These are phyloP conservation scores for Mallotus repandus DNA, from an alignment of 441 rosid species.

Conservation along the genomic window DNA sequence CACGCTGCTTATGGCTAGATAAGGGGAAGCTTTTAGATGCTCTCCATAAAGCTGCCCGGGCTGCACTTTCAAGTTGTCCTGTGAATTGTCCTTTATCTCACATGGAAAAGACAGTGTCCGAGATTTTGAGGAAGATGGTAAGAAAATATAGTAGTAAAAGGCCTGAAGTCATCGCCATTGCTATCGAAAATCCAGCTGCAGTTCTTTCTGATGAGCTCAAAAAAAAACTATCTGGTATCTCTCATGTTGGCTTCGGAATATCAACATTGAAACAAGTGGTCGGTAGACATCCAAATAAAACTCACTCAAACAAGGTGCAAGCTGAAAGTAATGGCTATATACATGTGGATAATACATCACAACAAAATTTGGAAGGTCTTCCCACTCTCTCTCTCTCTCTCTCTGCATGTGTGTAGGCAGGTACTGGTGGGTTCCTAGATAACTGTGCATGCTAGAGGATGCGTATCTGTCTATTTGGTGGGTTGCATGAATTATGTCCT, in stretches of 20 bases:
- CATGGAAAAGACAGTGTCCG: constrained; percentile 86
- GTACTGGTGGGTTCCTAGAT: background rate
- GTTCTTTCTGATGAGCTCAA: constrained; percentile 75
- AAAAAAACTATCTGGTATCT: constrained; percentile 59
- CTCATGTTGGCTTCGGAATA: constrained; percentile 50
- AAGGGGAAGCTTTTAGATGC: constrained; percentile 92
- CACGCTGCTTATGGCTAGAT: constrained; percentile 98
- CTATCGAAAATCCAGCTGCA: constrained; percentile 71
- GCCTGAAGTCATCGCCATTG: constrained; percentile 87
- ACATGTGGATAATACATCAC: constrained; percentile 26
- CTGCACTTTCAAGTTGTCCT: constrained; percentile 89
- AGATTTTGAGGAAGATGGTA: constrained; percentile 84
- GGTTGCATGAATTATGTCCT: background rate
- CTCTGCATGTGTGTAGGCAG: background rate
- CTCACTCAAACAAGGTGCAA: constrained; percentile 29
- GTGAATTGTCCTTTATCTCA: constrained; percentile 81
- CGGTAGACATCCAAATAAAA: constrained; percentile 42
- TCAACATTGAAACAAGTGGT: constrained; percentile 54
- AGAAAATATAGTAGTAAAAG: constrained; percentile 94
- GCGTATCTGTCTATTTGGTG: constrained; percentile 2
- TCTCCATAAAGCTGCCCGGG: constrained; percentile 90
- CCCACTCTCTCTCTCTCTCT: constrained; percentile 15
- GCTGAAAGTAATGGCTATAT: constrained; percentile 35
- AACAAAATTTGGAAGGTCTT: constrained; percentile 38
- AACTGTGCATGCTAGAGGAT: constrained; percentile 1